A percentile compares a stretch with the other conserved stretches of the same genome.
Evolutionary conservation across 2,329 filamentous ascomycete genomes (phyloP).

Genomic region (Fusarium oligoseptatum): DNA sequence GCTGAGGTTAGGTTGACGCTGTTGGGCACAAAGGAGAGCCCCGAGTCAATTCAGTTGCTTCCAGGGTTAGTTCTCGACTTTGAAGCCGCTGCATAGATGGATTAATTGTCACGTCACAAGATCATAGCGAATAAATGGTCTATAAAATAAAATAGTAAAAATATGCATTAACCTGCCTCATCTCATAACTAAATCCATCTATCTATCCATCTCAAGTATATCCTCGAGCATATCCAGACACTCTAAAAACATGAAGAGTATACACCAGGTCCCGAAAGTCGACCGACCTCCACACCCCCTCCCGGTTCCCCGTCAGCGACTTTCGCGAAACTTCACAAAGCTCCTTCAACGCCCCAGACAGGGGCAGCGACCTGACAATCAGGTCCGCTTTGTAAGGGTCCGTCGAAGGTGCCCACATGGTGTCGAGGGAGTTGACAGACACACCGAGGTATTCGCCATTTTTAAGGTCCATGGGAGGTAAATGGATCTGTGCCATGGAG

Average conservation of each 20-base stretch:
- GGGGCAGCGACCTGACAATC: neutral
- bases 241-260: neutral
- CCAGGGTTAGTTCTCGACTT: slow-evolving; percentile 41
- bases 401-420: neutral
- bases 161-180: neutral
- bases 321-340: neutral
- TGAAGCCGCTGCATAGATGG: slow-evolving; percentile 22
- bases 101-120: neutral
- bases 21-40: slow-evolving; percentile 40
- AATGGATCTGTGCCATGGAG: neutral
- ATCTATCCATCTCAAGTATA: neutral
- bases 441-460: neutral
- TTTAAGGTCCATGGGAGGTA: neutral
- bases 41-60: slow-evolving; percentile 39
- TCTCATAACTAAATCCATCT: neutral
- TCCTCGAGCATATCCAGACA: neutral
- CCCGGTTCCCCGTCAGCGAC: neutral
- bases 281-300: slow-evolving; percentile 8
- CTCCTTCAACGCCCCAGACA: neutral
- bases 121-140: neutral
- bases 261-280: slow-evolving; percentile 10
- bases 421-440: neutral
- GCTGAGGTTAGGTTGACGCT: slow-evolving; percentile 40
- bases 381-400: neutral
- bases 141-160: neutral